Base-by-base conservation (phyloP, 2,329 filamentous ascomycete species). In the Endothia cerciana region DNA sequence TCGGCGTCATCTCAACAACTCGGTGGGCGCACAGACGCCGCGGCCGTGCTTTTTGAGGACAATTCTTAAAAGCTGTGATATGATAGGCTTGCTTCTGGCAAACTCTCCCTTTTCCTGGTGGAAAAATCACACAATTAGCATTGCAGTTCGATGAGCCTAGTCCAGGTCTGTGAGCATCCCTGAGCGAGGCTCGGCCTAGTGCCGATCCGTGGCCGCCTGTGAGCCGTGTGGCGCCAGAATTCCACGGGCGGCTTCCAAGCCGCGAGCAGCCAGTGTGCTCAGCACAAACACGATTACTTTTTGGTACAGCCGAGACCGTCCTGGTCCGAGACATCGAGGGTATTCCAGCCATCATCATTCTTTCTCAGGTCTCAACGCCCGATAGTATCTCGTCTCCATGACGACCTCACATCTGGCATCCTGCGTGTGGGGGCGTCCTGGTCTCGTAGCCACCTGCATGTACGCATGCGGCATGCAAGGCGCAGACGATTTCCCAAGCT, bases 391-490 rank as follows among this genome's bases (percentile, higher is more conserved):
- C n/a, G 65, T 67, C 62, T 62, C 62, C 63, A 67, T 65, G 63
- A 63, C 53, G 63, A 67, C 64, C 40, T 64, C n/a, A 33, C 19
- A 28, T 15, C 7, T 28, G 49, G 49, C 38, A 17, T n/a, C 17
- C 15, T 59, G 22, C 22, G 5, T 36, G 51, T 55, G 45, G 60
- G 56, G 49, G n/a, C n/a, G n/a, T n/a, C n/a, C n/a, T n/a, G 56
- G 49, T 45, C 53, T 57, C 57, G 19, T 51, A 66, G 65, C 55
- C 51, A 62, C 65, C 51, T 59, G 30, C 51, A 36, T 55, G 41
- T 33, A 58, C 65, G 65, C 62, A 67, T 65, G 62, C 60, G 53
- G 55, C 45, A 45, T 67, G 62, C 65, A 65, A n/a, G 56, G 36
- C 53, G 60, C 40, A 30, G 51, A 25, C 25, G 41, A 17, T 28